phyloP scores from a whole-genome alignment of 2,329 filamentous ascomycete species.

The Fonsecaea pedrosoi region DNA sequence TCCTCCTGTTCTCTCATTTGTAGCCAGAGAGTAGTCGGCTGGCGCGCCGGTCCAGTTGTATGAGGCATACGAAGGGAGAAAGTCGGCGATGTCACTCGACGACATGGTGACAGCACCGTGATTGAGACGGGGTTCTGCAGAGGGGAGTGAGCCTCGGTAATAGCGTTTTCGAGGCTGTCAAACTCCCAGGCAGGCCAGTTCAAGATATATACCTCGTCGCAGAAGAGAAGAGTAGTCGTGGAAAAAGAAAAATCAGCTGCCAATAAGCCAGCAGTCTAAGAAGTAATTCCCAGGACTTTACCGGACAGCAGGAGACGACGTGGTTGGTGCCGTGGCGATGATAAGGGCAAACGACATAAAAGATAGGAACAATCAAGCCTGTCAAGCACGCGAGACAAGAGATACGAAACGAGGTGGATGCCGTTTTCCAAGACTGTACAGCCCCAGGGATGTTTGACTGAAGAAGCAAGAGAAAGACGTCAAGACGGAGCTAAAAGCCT shows the following conservation, averaged over 20 bases:
- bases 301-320: background rate
- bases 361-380: background rate
- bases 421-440: background rate
- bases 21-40: slow-evolving; percentile 51
- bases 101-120: slow-evolving; percentile 25
- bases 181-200: background rate
- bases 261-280: background rate
- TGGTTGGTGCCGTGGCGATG: background rate
- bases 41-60: slow-evolving; percentile 58
- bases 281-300: background rate
- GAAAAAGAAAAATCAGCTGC: background rate
- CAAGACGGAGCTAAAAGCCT: slow-evolving; percentile 1
- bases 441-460: background rate
- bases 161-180: slow-evolving; percentile 2
- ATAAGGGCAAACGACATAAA: background rate
- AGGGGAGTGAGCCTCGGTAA: background rate
- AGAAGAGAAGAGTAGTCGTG: background rate
- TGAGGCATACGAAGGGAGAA: slow-evolving; percentile 53
- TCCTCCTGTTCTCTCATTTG: slow-evolving; percentile 70
- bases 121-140: slow-evolving; percentile 4
- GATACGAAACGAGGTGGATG: background rate
- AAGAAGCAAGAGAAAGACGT: slow-evolving; percentile 1
- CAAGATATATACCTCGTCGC: slow-evolving; percentile 2
- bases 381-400: slow-evolving; percentile 3
- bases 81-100: slow-evolving; percentile 25